phyloP scores from a whole-genome alignment of 345 rosid species.

The Syzygium grande region DNA sequence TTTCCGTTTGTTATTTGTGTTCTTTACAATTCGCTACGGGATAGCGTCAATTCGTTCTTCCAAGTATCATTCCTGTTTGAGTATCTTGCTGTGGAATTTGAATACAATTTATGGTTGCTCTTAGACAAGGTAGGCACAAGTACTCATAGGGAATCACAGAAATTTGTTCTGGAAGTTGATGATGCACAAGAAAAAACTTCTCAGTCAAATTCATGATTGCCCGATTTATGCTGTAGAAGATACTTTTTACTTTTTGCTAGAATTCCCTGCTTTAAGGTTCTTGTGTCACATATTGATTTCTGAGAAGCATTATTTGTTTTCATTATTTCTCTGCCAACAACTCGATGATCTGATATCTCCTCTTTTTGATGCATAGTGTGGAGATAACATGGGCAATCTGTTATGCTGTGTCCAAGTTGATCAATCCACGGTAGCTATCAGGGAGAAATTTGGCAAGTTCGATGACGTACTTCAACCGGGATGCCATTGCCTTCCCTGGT shows the following conservation, averaged over 20 bases:
- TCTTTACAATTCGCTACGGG: background rate
- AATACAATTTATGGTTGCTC: background rate
- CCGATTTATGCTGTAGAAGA: background rate
- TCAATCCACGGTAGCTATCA: slow-evolving; percentile 30
- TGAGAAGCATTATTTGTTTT: background rate
- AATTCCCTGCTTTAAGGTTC: background rate
- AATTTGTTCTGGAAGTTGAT: background rate
- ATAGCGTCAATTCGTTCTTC: background rate
- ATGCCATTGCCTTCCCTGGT: slow-evolving; percentile 38
- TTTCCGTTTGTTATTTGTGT: background rate
- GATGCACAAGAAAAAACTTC: background rate
- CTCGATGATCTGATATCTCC: background rate
- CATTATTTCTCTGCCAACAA: background rate
- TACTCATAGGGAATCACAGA: background rate
- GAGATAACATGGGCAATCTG: slow-evolving; percentile 27
- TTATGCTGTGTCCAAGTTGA: slow-evolving; percentile 23
- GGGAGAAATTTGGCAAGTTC: slow-evolving; percentile 30
- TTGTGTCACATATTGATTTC: background rate
- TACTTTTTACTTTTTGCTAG: background rate
- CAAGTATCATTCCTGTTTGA: background rate
- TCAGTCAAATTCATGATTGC: background rate
- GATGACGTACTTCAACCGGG: slow-evolving; percentile 33
- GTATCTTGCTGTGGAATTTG: background rate
- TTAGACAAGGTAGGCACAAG: background rate
- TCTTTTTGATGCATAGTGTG: background rate